phyloP scores from a whole-genome alignment of 306 rosid genomes.

The Citrullus mucosospermus region DNA sequence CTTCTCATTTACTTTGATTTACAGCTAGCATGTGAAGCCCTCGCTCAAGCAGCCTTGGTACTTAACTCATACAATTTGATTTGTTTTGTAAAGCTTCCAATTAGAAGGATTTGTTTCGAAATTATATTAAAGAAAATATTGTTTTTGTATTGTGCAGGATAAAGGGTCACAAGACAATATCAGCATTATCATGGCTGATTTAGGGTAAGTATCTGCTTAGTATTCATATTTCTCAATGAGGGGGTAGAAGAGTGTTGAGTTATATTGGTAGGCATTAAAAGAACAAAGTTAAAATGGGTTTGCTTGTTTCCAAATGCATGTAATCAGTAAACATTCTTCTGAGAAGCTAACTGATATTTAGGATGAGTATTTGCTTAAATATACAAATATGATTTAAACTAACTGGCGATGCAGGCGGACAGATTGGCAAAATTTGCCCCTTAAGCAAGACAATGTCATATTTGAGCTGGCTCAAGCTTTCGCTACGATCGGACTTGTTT shows the following conservation, averaged over 20 bases:
- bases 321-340: not conserved
- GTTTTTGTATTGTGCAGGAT: conserved; percentile 34
- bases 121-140: not conserved
- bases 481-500: not conserved
- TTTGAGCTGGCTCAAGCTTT: conserved; percentile 8
- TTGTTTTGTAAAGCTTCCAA: not conserved
- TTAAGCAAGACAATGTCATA: conserved; percentile 1
- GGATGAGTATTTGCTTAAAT: no score
- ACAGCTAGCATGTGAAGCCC: conserved; percentile 86
- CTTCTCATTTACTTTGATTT: conserved; percentile 5
- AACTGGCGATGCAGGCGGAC: conserved; percentile 7
- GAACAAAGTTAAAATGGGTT: not conserved
- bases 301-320: conserved; percentile 2
- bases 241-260: not conserved
- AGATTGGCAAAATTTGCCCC: conserved; percentile 5
- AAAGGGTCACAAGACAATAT: conserved; percentile 77
- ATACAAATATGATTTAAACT: not conserved
- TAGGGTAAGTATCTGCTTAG: conserved; percentile 41
- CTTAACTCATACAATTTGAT: not conserved
- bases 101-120: not conserved
- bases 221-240: not conserved
- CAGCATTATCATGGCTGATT: conserved; percentile 85
- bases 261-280: not conserved
- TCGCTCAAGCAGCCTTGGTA: conserved; percentile 84
- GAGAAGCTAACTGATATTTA: not conserved